Conservation (phyloP, 2,329 filamentous ascomycete species). For the Gnomoniopsis sp. region DNA sequence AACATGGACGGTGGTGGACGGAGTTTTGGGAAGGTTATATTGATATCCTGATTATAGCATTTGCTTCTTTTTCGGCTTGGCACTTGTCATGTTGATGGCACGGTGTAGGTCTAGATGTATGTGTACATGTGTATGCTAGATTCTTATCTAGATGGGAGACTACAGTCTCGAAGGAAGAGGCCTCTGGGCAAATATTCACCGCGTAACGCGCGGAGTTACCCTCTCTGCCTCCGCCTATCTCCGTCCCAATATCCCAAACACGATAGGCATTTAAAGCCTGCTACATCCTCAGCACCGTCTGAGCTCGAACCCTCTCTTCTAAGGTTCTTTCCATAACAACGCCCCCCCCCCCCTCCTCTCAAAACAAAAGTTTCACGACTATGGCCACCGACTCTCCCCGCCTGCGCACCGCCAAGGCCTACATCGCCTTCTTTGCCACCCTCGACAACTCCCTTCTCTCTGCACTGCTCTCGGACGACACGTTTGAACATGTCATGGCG, state of each 20-base stretch:
- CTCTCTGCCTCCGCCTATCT: neutral
- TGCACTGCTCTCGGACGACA: neutral
- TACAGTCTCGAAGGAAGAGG: neutral
- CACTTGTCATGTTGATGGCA: neutral
- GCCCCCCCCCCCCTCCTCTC: too few species aligned
- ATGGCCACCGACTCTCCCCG: conserved; percentile 5
- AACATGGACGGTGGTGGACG: neutral
- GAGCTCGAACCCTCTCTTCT: too few species aligned
- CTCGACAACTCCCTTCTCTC: neutral
- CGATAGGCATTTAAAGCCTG: too few species aligned
- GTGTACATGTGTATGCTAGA: neutral
- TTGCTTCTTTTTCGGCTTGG: neutral
- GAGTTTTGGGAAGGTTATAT: neutral
- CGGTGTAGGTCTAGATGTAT: neutral
- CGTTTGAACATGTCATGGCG: conserved; percentile 7
- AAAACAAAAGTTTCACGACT: neutral
- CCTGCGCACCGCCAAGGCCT: conserved; percentile 8
- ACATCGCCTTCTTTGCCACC: conserved; percentile 6
- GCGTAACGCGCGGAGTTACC: neutral
- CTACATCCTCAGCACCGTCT: too few species aligned
- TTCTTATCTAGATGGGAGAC: neutral
- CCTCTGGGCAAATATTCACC: neutral
- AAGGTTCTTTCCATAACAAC: neutral
- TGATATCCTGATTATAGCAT: neutral
- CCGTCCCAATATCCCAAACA: too few species aligned